These are phyloP conservation scores for Kuraishia molischiana DNA, from an alignment of 805 yeast genomes.

Conservation along the genomic window DNA sequence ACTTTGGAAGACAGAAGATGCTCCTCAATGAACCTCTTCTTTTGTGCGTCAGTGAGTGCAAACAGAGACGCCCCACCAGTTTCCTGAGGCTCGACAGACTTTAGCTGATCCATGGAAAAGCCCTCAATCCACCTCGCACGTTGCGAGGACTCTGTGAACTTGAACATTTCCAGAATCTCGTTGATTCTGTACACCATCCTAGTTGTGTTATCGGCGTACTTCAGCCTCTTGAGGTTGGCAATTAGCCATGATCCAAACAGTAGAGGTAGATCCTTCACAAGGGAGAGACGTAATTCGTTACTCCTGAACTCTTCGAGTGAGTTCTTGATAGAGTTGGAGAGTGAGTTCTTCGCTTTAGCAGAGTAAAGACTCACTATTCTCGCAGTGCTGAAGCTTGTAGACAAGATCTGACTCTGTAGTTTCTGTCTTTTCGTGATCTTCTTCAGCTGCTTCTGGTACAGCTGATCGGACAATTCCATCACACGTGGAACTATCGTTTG, in stretches of 20 bases:
- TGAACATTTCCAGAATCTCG: constrained; percentile 47
- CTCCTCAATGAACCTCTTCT: constrained; percentile 13
- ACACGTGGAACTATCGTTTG: constrained; percentile 20
- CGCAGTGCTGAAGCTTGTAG: constrained; percentile 20
- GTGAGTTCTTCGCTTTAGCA: constrained; percentile 18
- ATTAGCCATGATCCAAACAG: constrained; percentile 61
- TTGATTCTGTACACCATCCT: constrained; percentile 30
- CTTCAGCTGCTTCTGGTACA: constrained; percentile 27
- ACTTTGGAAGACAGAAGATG: constrained; percentile 11
- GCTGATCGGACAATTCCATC: constrained; percentile 18
- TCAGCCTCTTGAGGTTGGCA: constrained; percentile 48
- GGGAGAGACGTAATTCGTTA: constrained; percentile 19
- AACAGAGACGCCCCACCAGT: constrained; percentile 11
- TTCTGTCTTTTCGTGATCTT: constrained; percentile 21
- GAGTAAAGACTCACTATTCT: constrained; percentile 28
- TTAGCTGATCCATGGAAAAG: constrained; percentile 29
- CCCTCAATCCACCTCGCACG: constrained; percentile 57
- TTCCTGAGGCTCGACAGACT: background rate
- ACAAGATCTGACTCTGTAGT: constrained; percentile 23
- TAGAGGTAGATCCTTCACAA: constrained; percentile 57
- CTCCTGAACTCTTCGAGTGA: constrained; percentile 20
- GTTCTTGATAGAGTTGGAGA: constrained; percentile 21
- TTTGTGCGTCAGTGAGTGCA: constrained; percentile 12
- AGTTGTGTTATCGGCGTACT: constrained; percentile 38
- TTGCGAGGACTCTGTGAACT: constrained; percentile 43